Evolutionary conservation across 192 early-diverging fungal genomes (phyloP), one percentile per base, ranked within the genome.

Genomic region (Chytriomyces sp.): DNA sequence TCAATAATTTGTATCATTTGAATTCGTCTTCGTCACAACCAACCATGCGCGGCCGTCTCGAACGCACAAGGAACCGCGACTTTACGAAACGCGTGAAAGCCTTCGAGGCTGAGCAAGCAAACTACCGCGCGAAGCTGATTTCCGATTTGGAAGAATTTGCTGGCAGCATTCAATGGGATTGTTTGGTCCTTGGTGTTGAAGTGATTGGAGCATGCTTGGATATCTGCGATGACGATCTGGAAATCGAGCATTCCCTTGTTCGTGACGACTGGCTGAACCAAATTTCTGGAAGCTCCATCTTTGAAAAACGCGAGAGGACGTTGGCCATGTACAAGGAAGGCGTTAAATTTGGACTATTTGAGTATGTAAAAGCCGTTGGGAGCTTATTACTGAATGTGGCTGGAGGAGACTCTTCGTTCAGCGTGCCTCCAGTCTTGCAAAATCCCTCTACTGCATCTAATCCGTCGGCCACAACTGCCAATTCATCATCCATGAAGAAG

Each of bases 111-210:
- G 63, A 65, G 40, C 38, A 49, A 28, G n/a, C 41, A 26, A 22
- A 44, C 10, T 65, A 33, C 49, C 63, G 63, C 10, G 19, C 28
- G 63, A 58, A 58, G 28, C 31, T 30, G 31, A 32, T 68, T 31
- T 55, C 66, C 40, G n/a, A 31, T 32, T 25, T 61, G 7, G 25
- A 68, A 17, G 66, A 56, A 17, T 68, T 68, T 68, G 66, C 54
- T n/a, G 66, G 56, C 30, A 68, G 40, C 28, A 56, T 68, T 37
- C 66, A 68, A 36, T 68, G 66, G 66, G 66, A 68, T 34, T 31
- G 66, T 30, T 33, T 68, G 12, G 66, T 68, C 28, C 54, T 68
- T 6, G 66, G 66, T 17, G 66, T 68, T 25, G 66, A 68, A 68
- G 66, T 68, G n/a, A 33, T 68, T 68, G 66, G 66, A 2, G 66